Evolutionary conservation across 768 basidiomycete species (phyloP), one percentile per base, ranked within the genome.

Genomic region (Kwoniella mangroviensis): DNA sequence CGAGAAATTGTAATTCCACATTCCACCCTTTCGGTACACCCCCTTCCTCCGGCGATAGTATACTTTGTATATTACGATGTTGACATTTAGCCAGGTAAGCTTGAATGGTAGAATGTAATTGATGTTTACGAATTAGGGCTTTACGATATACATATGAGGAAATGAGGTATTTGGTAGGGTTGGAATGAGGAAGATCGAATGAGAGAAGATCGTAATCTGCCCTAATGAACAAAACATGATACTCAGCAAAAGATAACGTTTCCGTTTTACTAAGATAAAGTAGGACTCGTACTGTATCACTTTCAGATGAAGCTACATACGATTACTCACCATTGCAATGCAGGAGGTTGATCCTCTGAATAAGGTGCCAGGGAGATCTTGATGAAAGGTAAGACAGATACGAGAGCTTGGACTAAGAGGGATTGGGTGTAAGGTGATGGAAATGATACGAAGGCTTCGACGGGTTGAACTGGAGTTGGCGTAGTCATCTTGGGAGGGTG

Each of bases 71-170:
- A 85, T 84, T 70, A 6, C 82, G 67, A 68, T 81, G 76, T 10
- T 66, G 21, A 58, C 76, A 75, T 69, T 98, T 98, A 52, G 86
- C 88, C 58, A 90, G 78, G 82, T 92, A 93, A 19, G 88, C 87
- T 53, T 87, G 87, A 21, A 93, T 87, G 61, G 89, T 89, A 42
- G 88, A 87, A 4, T 93, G 90, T 2, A 99, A 86, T 80, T 90
- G 94, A 79, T 97, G 93, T 82, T 98, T 98, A 65, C 97, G 88
- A 72, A 98, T 98, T 65, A 99, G 86, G 43, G 91, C 90, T 82
- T 98, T 97, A 69, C 95, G 88, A 79, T 95, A 93, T 15, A 89
- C 90, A 79, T 94, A 95, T 43, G 90, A 90, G 10, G 92, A 95
- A 0, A 92, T 87, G 42, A 94, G 86, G 45, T 83, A 71, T 21